Evolutionary conservation across 495 filamentous ascomycete species (phyloP), one percentile per base, ranked within the genome.

Genomic region (Aspergillus cristatus): DNA sequence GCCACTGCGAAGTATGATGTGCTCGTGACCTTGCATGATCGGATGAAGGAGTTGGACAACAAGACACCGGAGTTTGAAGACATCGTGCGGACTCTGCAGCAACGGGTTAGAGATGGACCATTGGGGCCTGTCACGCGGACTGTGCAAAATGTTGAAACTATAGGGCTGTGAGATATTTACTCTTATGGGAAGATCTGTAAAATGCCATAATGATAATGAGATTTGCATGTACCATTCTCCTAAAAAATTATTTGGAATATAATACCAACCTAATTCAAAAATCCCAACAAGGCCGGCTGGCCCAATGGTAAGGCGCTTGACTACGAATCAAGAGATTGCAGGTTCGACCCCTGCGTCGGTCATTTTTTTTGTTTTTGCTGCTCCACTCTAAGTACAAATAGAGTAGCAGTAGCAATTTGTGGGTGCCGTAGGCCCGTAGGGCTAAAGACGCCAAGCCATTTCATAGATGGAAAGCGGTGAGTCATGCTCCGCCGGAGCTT

Each of bases 261-360:
- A n/a, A n/a, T n/a, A n/a, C n/a, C n/a, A n/a, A n/a, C n/a, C n/a
- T n/a, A n/a, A n/a, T n/a, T n/a, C n/a, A n/a, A n/a, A n/a, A 34
- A 7, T 34, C 12, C 15, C 12, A 34, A 14, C 32, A n/a, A n/a
- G n/a, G n/a, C n/a, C n/a, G n/a, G n/a, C n/a, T n/a, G n/a, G n/a
- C n/a, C n/a, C n/a, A n/a, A n/a, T n/a, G n/a, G n/a, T n/a, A n/a
- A n/a, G n/a, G n/a, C n/a, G n/a, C n/a, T n/a, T n/a, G n/a, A n/a
- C n/a, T n/a, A 78, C 75, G 75, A 74, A 74, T 74, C 71, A 74
- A 74, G 67, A 74, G 70, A 74, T 74, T 73, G 62, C 62, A 67
- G 60, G 62, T 54, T 58, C 51, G 53, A 62, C 46, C 54, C 58
- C 62, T 58, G 62, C 62, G 55, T 65, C 57, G 57, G 63, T 64